Evolutionary conservation across 768 basidiomycete genomes (phyloP).

Genomic region (Termitomyces sp.): DNA sequence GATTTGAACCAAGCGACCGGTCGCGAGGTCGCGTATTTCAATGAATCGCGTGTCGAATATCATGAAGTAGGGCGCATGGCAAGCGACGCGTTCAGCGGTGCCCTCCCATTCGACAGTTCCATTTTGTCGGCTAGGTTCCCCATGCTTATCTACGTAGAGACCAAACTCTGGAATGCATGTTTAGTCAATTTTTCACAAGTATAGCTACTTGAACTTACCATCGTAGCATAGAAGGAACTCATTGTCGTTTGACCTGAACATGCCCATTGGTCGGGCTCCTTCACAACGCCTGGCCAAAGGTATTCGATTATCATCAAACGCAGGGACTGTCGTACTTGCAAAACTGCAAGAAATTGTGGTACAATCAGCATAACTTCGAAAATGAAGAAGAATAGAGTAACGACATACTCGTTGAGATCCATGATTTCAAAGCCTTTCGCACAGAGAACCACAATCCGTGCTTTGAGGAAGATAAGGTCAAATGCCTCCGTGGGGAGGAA

Average conservation of each 20-base stretch:
- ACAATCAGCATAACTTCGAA: background rate
- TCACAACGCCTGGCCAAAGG: constrained; percentile 83
- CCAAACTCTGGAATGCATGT: constrained; percentile 66
- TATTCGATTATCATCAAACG: constrained; percentile 61
- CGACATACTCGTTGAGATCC: constrained; percentile 82
- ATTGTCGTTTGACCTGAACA: constrained; percentile 89
- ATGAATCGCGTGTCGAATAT: constrained; percentile 91
- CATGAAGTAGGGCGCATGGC: constrained; percentile 86
- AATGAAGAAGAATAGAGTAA: background rate
- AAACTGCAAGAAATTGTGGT: constrained; percentile 42
- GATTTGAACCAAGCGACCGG: constrained; percentile 79
- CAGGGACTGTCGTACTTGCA: constrained; percentile 86
- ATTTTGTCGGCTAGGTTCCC: constrained; percentile 71
- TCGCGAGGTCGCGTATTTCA: constrained; percentile 83
- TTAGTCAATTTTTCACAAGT: background rate
- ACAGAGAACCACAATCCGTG: constrained; percentile 89
- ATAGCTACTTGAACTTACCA: constrained; percentile 43
- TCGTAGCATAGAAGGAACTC: constrained; percentile 95
- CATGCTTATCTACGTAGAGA: constrained; percentile 90
- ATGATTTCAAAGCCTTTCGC: constrained; percentile 97
- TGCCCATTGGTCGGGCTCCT: constrained; percentile 81
- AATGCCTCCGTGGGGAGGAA: constrained; percentile 90
- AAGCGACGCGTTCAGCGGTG: constrained; percentile 83
- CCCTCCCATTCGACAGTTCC: constrained; percentile 94
- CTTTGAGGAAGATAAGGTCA: constrained; percentile 88